A percentile compares a stretch with the other conserved stretches of the same genome.
phyloP scores from a whole-genome alignment of 257 asterid genomes.

The Solanum bukasovii region DNA sequence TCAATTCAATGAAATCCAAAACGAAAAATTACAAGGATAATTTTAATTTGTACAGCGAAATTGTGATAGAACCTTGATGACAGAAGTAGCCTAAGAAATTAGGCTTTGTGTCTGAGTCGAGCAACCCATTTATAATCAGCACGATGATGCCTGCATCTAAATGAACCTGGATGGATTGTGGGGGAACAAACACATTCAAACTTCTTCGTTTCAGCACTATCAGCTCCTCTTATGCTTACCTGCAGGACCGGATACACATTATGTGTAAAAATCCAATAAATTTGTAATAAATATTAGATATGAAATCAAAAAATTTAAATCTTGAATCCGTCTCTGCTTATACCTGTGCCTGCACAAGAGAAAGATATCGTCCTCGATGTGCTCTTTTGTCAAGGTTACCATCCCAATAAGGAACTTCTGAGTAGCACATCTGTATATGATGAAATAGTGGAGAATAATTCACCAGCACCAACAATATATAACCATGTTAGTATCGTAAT shows the following conservation, averaged over 20 bases:
- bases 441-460: background rate
- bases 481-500: background rate
- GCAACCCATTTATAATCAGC: constrained; percentile 21
- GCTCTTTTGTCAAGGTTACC: background rate
- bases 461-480: background rate
- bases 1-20: background rate
- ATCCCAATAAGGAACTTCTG: background rate
- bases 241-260: background rate
- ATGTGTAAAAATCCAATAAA: background rate
- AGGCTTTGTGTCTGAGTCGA: background rate
- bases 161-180: constrained; percentile 26
- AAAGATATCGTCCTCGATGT: background rate
- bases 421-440: constrained; percentile 16
- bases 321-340: background rate
- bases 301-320: background rate
- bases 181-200: constrained; percentile 28
- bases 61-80: background rate
- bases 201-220: background rate
- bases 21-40: background rate
- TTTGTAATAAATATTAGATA: background rate
- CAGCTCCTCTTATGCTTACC: background rate
- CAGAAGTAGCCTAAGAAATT: background rate
- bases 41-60: background rate
- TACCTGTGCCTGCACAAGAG: background rate
- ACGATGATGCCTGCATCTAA: constrained; percentile 22